Evolutionary conservation across 2,329 filamentous ascomycete species (phyloP).

Genomic region (Beauveria sp.): DNA sequence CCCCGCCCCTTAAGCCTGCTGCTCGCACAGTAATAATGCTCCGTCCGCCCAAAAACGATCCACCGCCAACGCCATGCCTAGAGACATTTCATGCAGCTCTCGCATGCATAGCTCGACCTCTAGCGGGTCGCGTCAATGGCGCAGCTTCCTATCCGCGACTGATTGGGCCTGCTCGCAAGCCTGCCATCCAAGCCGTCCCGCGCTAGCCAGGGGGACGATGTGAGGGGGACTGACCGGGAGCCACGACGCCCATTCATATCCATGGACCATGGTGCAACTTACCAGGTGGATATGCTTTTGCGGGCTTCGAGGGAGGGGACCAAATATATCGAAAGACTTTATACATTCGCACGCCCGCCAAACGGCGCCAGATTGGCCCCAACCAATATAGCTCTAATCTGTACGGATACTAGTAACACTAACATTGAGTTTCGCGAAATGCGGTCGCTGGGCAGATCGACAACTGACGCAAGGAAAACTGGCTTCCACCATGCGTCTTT

Average conservation of each 20-base stretch:
- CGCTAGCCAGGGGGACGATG: slow-evolving; percentile 8
- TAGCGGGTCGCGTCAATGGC: slow-evolving; percentile 5
- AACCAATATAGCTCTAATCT: background rate
- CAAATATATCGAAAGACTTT: background rate
- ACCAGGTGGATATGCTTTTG: background rate
- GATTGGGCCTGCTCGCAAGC: slow-evolving; percentile 2
- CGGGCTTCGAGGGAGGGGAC: background rate
- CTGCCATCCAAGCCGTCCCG: background rate
- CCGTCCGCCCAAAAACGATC: slow-evolving; percentile 1
- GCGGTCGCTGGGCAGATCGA: background rate
- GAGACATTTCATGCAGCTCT: slow-evolving; percentile 10
- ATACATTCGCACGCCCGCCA: background rate
- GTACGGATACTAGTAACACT: background rate
- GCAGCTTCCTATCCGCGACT: background rate
- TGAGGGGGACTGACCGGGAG: slow-evolving; percentile 2
- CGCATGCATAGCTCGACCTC: slow-evolving; percentile 7
- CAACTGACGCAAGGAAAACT: background rate
- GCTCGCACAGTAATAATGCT: slow-evolving; percentile 2
- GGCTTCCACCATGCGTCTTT: background rate
- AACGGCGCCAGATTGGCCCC: background rate
- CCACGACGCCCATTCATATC: background rate
- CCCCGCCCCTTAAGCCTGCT: background rate
- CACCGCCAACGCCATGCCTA: slow-evolving; percentile 6
- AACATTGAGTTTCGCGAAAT: background rate
- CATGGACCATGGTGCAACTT: background rate